Conservation (phyloP, 371 early-diverging fungal genomes). For the Mucor mucedo region DNA sequence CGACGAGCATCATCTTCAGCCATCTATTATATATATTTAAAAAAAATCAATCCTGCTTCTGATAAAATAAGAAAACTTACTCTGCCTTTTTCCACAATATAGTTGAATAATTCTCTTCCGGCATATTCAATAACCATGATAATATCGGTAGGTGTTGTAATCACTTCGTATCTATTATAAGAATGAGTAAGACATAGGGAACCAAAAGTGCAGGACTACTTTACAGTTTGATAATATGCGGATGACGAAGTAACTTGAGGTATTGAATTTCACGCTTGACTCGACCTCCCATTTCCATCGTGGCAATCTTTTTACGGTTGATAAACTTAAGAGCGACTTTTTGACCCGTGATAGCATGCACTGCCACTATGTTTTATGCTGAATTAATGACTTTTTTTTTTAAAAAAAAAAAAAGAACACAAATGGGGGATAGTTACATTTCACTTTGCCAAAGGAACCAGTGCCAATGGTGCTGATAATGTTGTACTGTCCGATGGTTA, state of each 20-base stretch:
- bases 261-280: slow-evolving; percentile 98
- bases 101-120: slow-evolving; percentile 95
- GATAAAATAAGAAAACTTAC: slow-evolving; percentile 40
- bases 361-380: slow-evolving; percentile 79
- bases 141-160: slow-evolving; percentile 94
- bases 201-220: background rate
- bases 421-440: slow-evolving; percentile 62
- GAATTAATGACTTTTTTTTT: background rate
- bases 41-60: background rate
- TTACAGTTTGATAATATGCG: slow-evolving; percentile 97
- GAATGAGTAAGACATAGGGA: background rate
- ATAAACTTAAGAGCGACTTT: slow-evolving; percentile 97
- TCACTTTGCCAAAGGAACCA: slow-evolving; percentile 98
- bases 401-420: background rate
- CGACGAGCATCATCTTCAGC: slow-evolving; percentile 88
- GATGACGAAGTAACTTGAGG: slow-evolving; percentile 92
- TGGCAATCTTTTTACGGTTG: slow-evolving; percentile 87
- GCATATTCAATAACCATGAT: slow-evolving; percentile 98
- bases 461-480: slow-evolving; percentile 93
- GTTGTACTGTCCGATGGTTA: slow-evolving; percentile 89
- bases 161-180: slow-evolving; percentile 86
- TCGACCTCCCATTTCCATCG: slow-evolving; percentile 91
- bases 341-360: slow-evolving; percentile 90
- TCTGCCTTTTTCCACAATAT: slow-evolving; percentile 93
- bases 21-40: slow-evolving; percentile 59